Base-by-base conservation (phyloP, 2,329 filamentous ascomycete species). In the Calonectria montana region DNA sequence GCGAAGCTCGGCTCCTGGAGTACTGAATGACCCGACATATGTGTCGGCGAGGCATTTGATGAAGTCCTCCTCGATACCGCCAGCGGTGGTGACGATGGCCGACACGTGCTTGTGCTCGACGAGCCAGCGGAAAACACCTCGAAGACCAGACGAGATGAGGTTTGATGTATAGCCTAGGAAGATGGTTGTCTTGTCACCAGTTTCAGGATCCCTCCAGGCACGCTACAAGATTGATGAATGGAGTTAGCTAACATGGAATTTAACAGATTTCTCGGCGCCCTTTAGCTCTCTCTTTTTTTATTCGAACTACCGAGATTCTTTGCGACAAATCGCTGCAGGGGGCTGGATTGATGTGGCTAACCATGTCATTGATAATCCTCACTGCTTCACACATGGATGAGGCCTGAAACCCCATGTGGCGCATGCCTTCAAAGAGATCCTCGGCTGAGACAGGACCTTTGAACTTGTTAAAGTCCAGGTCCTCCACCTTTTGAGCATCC, bases 141-240 rank as follows among this genome's bases (percentile, higher is more conserved):
- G 91, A 35, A 99, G 90, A 10, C 97, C 97, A 4, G 96, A 99
- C 0, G 97, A 98, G 80, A 99, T 98, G 78, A 99, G 89, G 82
- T 99, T 99, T 63, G 95, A 98, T 12, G 97, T 99, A 86, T 98
- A 99, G 69, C 97, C 97, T 10, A 99, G 91, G 84, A 99, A 98
- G 78, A 99, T 96, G 72, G 97, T 98, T 21, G 97, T 97, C 79
- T 90, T 90, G 29, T 93, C 91, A 16, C 91, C 91, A 2, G 94
- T 94, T 80, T 96, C 94, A 1, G 94, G 91, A 81, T 98, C 94
- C 73, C 89, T 88, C 93, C 94, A 98, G 69, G 90, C 89, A 81
- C 95, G 90, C 94, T 86, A 80, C 69, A 71, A 64, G 37, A 23
- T 59, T 70, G 69, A 80, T 61, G 80, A 31, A 31, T 78, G 68